Conservation (phyloP, 1,139 yeast species). For the Candida buenavistaensis region DNA sequence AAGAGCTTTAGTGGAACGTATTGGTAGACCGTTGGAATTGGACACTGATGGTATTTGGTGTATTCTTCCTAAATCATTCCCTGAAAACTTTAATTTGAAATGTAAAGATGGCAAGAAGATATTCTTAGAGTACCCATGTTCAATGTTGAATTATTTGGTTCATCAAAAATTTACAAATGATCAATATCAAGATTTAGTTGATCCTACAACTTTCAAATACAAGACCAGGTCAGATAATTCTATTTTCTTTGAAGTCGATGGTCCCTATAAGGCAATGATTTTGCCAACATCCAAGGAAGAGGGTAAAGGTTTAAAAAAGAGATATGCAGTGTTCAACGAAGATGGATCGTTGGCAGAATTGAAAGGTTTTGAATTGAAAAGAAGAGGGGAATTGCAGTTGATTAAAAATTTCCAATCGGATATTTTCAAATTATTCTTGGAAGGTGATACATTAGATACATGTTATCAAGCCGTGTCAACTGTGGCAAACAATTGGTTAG, state of each 20-base stretch:
- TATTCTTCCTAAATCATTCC: conserved; percentile 88
- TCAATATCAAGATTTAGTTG: conserved; percentile 86
- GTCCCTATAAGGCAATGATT: conserved; percentile 97
- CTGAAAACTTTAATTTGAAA: conserved; percentile 78
- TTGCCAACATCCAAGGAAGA: conserved; percentile 97
- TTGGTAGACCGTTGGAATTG: conserved; percentile 93
- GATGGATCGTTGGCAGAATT: conserved; percentile 94
- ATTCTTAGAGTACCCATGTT: conserved; percentile 87
- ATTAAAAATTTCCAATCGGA: conserved; percentile 96
- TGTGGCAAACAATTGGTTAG: conserved; percentile 95
- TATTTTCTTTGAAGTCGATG: conserved; percentile 97
- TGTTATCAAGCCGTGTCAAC: conserved; percentile 90
- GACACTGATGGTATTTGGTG: conserved; percentile 99
- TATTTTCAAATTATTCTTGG: conserved; percentile 85
- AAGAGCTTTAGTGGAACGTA: conserved; percentile 83
- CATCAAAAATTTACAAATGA: conserved; percentile 90
- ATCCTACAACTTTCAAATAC: conserved; percentile 66
- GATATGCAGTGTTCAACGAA: conserved; percentile 95
- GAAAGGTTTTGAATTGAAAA: conserved; percentile 93
- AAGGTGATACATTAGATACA: conserved; percentile 72
- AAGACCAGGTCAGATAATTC: conserved; percentile 86
- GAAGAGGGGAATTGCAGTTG: conserved; percentile 93
- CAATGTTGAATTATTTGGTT: conserved; percentile 92
- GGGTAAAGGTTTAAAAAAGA: conserved; percentile 92
- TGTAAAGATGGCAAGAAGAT: conserved; percentile 77